Evolutionary conservation across 2,329 filamentous ascomycete species (phyloP).

Genomic region (Nemania serpens): DNA sequence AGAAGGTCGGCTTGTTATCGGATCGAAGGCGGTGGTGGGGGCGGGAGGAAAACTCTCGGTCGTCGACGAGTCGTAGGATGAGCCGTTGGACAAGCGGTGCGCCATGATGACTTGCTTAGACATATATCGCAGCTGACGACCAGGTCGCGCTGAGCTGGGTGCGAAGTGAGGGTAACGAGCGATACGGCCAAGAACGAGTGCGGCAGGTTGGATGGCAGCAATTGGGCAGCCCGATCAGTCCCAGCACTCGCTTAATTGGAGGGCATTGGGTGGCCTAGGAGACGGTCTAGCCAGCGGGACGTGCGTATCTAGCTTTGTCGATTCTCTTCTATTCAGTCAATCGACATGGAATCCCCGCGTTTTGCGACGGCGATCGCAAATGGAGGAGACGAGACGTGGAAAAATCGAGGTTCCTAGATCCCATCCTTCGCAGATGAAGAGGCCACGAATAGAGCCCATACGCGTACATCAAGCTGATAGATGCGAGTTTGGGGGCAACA

Average conservation of each 20-base stretch:
- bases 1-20: constrained; percentile 3
- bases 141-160: too few relatives aligned
- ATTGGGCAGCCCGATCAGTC: neutral
- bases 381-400: neutral
- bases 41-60: constrained; percentile 32
- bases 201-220: neutral
- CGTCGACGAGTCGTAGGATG: constrained; percentile 29
- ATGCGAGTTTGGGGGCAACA: too few relatives aligned
- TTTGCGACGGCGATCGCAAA: neutral
- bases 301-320: neutral
- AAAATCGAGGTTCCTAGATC: neutral
- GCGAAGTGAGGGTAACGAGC: too few relatives aligned
- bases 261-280: neutral
- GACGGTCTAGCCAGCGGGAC: neutral
- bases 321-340: neutral
- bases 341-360: neutral
- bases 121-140: too few relatives aligned
- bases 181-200: too few relatives aligned
- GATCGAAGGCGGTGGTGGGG: constrained; percentile 5
- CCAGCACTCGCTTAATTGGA: neutral
- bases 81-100: constrained; percentile 2
- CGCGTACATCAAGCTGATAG: neutral
- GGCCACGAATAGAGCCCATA: neutral
- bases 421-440: neutral
- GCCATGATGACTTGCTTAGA: constrained; percentile 27